Conservation (phyloP, 495 filamentous ascomycete genomes). For the Cryomyces antarcticus region DNA sequence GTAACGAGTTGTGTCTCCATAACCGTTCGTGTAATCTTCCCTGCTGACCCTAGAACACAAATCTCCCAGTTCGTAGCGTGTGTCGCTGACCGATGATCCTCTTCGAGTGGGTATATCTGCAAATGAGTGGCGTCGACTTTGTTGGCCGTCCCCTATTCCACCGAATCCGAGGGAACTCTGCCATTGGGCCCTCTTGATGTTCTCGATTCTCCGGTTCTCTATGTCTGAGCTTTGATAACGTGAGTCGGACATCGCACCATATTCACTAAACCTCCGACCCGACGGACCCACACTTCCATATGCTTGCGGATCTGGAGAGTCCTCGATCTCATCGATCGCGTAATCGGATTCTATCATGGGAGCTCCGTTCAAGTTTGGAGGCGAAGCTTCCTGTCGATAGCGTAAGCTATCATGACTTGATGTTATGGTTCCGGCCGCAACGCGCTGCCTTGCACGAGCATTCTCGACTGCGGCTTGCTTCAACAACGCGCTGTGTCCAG, state of each 20-base stretch:
- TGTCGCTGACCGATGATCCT: conserved; percentile 2
- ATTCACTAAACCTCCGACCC: conserved; percentile 44
- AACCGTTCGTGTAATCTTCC: not conserved
- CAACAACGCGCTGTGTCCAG: not conserved
- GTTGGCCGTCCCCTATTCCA: conserved; percentile 45
- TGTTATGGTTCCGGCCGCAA: not conserved
- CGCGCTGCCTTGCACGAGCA: not conserved
- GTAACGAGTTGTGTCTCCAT: not conserved
- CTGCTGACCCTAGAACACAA: not conserved
- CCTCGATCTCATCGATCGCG: conserved; percentile 36
- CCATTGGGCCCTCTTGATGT: conserved; percentile 69
- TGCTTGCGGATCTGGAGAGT: too few relatives aligned
- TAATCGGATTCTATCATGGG: conserved; percentile 22
- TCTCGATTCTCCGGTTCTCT: conserved; percentile 47
- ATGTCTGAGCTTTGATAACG: not conserved
- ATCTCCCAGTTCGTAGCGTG: not conserved
- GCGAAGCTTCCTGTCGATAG: too few relatives aligned
- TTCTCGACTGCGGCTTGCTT: not conserved
- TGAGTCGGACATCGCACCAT: conserved; percentile 16
- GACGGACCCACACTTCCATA: conserved; percentile 29
- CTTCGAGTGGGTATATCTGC: conserved; percentile 30
- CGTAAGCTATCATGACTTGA: conserved; percentile 32
- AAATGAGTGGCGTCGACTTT: conserved; percentile 93
- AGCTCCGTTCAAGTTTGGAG: too few relatives aligned
- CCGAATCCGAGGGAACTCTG: conserved; percentile 70